Base-by-base conservation (phyloP, 495 filamentous ascomycete genomes). In the Xylaria longipes region DNA sequence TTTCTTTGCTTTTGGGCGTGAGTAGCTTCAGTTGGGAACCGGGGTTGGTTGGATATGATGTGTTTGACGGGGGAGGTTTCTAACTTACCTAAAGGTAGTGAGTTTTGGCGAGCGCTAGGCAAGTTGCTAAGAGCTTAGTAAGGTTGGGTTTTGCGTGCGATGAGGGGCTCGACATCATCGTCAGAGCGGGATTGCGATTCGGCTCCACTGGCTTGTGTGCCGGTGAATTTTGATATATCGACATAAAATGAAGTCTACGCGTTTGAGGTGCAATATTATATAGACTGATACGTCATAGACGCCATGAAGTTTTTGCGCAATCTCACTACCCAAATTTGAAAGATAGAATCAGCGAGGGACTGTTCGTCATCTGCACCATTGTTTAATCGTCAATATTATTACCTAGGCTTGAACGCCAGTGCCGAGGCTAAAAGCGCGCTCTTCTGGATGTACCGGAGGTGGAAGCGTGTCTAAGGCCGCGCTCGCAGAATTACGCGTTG, bases 11-110 rank as follows among this genome's bases (percentile, higher is more conserved):
- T n/a, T n/a, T n/a, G n/a, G n/a, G n/a, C n/a, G n/a, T n/a, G n/a
- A n/a, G n/a, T n/a, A n/a, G n/a, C n/a, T n/a, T n/a, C 48, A 81
- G 39, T 29, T 33, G 9, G 12, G 25, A 61, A 7, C 20, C 15
- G 17, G 48, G 22, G 22, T 12, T 60, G 4, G 48, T 50, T 27
- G 25, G 17, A n/a, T n/a, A n/a, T n/a, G n/a, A n/a, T n/a, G n/a
- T n/a, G n/a, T n/a, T n/a, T n/a, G n/a, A n/a, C n/a, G n/a, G n/a
- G n/a, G n/a, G n/a, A n/a, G n/a, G n/a, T n/a, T n/a, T n/a, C n/a
- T n/a, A n/a, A n/a, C n/a, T n/a, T n/a, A n/a, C n/a, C n/a, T n/a
- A n/a, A n/a, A n/a, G n/a, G n/a, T n/a, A n/a, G n/a, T n/a, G n/a
- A n/a, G n/a, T n/a, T n/a, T n/a, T n/a, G n/a, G n/a, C n/a, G n/a